Conservation (phyloP, 768 basidiomycete species). For the Cubamyces lactineus region DNA sequence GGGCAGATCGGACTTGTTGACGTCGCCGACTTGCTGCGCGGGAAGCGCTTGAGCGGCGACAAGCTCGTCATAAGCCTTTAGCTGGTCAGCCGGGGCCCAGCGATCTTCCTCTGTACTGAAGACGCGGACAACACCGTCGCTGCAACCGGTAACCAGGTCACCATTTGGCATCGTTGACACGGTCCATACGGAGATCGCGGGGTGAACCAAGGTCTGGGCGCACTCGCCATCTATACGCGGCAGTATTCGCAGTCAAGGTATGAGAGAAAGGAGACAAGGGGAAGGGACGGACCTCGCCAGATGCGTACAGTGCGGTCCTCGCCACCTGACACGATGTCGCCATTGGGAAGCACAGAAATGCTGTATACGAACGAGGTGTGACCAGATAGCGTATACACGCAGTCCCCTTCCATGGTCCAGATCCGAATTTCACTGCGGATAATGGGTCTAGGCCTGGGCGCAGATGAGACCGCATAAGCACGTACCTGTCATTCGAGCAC, state of each 20-base stretch:
- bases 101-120: conserved; percentile 78
- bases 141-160: conserved; percentile 90
- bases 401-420: conserved; percentile 85
- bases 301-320: conserved; percentile 93
- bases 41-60: conserved; percentile 82
- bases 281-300: conserved; percentile 72
- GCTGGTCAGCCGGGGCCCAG: conserved; percentile 66
- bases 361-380: conserved; percentile 98
- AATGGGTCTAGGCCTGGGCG: conserved; percentile 10
- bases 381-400: conserved; percentile 79
- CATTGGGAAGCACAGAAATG: conserved; percentile 76
- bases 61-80: conserved; percentile 71
- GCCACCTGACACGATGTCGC: conserved; percentile 86
- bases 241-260: not conserved
- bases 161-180: conserved; percentile 87
- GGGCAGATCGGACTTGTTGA: conserved; percentile 89
- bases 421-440: conserved; percentile 80
- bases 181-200: conserved; percentile 97
- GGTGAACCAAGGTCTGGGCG: conserved; percentile 86
- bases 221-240: conserved; percentile 75
- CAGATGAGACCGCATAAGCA: conserved; percentile 1
- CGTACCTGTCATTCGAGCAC: conserved; percentile 91
- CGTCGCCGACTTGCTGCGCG: conserved; percentile 86
- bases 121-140: conserved; percentile 85
- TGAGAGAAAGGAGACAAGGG: conserved; percentile 5